These are phyloP conservation scores for Helianthus tuberosus DNA, from an alignment of 129 eudicot genomes.

Conservation along the genomic window DNA sequence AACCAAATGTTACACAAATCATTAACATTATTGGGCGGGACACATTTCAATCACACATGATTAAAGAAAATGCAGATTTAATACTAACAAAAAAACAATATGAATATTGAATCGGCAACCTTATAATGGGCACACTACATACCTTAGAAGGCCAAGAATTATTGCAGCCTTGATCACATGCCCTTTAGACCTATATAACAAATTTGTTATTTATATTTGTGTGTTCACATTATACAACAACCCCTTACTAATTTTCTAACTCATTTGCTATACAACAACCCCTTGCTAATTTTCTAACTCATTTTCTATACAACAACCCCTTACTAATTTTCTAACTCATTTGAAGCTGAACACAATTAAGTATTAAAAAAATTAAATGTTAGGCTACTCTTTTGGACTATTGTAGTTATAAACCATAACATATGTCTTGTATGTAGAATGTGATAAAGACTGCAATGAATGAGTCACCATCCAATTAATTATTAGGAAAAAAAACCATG, in stretches of 20 bases:
- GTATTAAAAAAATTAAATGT: conserved; percentile 12
- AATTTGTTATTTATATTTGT: not conserved
- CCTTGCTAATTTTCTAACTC: not conserved
- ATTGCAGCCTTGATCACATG: not conserved
- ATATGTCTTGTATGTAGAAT: conserved; percentile 18
- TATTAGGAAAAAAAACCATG: not conserved
- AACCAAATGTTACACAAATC: no score
- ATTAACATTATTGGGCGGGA: no score
- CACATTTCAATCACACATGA: no score
- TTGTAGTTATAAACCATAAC: conserved; percentile 26
- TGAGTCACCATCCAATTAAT: conserved; percentile 31
- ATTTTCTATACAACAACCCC: not conserved
- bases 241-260: not conserved
- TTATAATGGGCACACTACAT: not conserved
- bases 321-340: not conserved
- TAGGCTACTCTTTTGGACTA: conserved; percentile 38
- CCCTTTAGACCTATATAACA: not conserved
- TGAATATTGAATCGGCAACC: no score
- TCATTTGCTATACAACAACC: not conserved
- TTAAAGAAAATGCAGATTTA: no score
- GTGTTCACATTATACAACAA: not conserved
- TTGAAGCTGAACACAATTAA: not conserved
- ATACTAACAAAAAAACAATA: no score
- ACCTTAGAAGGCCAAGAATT: not conserved
- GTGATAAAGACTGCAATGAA: conserved; percentile 29